Percentiles rank a stretch among this genome's conserved stretches.
These are phyloP conservation scores for Exophiala viscosa DNA, from an alignment of 2,329 filamentous ascomycete genomes.

Conservation along the genomic window DNA sequence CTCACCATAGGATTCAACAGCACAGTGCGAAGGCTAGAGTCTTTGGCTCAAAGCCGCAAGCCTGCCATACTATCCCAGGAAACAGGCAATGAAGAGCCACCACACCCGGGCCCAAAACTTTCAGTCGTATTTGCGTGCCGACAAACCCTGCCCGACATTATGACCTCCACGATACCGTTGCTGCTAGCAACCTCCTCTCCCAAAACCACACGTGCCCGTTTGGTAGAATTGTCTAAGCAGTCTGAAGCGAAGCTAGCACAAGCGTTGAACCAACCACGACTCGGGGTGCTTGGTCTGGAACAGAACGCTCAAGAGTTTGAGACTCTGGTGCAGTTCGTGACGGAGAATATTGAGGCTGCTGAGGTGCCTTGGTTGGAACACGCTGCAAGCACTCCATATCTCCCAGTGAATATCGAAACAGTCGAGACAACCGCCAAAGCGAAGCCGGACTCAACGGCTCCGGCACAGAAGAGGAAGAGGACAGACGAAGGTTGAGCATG, in stretches of 20 bases:
- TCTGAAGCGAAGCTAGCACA: constrained; percentile 20
- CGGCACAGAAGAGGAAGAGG: constrained; percentile 10
- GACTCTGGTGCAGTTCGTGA: constrained; percentile 10
- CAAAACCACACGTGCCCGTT: constrained; percentile 4
- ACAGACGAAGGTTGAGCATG: constrained; percentile 2
- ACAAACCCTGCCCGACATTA: constrained; percentile 19
- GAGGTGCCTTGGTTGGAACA: constrained; percentile 24
- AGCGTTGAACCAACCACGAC: constrained; percentile 21
- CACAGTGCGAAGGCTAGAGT: constrained; percentile 42
- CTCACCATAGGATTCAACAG: constrained; percentile 46
- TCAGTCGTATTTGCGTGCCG: constrained; percentile 22
- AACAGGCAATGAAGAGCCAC: neutral
- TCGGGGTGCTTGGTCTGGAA: constrained; percentile 22
- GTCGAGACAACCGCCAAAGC: constrained; percentile 2
- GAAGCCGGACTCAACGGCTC: neutral
- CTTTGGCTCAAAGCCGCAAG: constrained; percentile 29
- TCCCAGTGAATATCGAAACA: constrained; percentile 19
- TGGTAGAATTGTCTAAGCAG: constrained; percentile 18
- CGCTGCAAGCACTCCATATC: constrained; percentile 8
- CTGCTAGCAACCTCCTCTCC: constrained; percentile 20
- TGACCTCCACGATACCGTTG: constrained; percentile 20
- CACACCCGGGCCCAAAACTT: constrained; percentile 1
- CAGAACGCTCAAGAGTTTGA: constrained; percentile 8
- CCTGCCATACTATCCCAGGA: constrained; percentile 8
- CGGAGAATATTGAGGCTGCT: constrained; percentile 13